These are phyloP conservation scores for Thielaviopsis populi DNA, from an alignment of 2,329 filamentous ascomycete species.

Conservation along the genomic window DNA sequence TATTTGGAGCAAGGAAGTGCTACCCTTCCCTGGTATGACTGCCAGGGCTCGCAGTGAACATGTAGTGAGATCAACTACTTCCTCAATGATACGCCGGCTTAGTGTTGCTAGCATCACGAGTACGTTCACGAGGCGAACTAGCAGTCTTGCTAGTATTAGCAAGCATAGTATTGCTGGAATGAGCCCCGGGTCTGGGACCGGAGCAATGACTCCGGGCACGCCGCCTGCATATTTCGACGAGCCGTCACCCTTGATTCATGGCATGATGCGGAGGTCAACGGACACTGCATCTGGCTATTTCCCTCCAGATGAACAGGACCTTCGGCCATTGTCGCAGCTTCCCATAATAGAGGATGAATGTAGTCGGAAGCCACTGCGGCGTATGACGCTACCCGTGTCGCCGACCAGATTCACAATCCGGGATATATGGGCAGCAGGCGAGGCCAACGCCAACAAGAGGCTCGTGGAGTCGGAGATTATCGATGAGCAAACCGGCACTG, in stretches of 20 bases:
- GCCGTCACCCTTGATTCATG: slow-evolving; percentile 10
- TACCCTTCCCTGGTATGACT: slow-evolving; percentile 75
- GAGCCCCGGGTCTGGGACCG: slow-evolving; percentile 8
- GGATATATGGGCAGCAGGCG: slow-evolving; percentile 14
- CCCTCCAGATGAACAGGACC: not conserved
- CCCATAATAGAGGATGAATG: slow-evolving; percentile 15
- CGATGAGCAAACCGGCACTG: slow-evolving; percentile 1
- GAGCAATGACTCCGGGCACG: slow-evolving; percentile 6
- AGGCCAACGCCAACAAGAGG: not conserved
- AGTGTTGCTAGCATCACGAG: slow-evolving; percentile 67
- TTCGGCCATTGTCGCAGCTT: slow-evolving; percentile 9
- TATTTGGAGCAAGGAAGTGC: slow-evolving; percentile 66
- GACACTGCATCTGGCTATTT: slow-evolving; percentile 10
- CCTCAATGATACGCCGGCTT: slow-evolving; percentile 74
- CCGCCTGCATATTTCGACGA: slow-evolving; percentile 13
- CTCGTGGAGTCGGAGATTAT: slow-evolving; percentile 2
- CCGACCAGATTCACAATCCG: slow-evolving; percentile 15
- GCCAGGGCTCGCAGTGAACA: slow-evolving; percentile 50
- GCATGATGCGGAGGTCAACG: slow-evolving; percentile 15
- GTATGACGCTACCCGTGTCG: slow-evolving; percentile 15
- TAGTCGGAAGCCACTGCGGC: slow-evolving; percentile 14
- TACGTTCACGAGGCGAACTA: slow-evolving; percentile 58
- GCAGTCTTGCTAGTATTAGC: slow-evolving; percentile 33
- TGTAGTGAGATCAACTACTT: slow-evolving; percentile 62
- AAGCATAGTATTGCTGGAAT: slow-evolving; percentile 17